Evolutionary conservation across 805 yeast genomes (phyloP).

Genomic region (Wickerhamiella musiphila): DNA sequence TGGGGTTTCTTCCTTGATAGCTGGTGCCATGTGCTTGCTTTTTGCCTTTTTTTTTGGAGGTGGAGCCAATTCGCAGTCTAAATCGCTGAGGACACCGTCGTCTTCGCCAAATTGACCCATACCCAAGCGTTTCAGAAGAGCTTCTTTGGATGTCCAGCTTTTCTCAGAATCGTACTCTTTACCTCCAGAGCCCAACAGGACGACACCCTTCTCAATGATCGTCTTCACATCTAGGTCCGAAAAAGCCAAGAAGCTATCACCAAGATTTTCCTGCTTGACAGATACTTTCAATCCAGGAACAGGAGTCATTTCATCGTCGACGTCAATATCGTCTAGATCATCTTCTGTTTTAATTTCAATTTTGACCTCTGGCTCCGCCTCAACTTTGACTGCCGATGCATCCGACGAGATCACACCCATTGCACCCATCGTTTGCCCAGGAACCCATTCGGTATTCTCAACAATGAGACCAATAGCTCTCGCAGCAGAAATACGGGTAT

Average conservation of each 20-base stretch:
- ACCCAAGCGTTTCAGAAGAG: slow-evolving; percentile 28
- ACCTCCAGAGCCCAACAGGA: slow-evolving; percentile 50
- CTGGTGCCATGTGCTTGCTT: slow-evolving; percentile 5
- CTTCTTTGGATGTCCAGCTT: slow-evolving; percentile 10
- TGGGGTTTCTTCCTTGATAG: slow-evolving; percentile 4
- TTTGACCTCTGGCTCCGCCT: slow-evolving; percentile 9
- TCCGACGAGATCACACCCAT: slow-evolving; percentile 5
- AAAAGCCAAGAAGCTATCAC: slow-evolving; percentile 18
- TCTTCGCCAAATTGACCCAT: slow-evolving; percentile 26
- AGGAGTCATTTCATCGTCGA: slow-evolving; percentile 8
- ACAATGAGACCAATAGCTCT: slow-evolving; percentile 89
- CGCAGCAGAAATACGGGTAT: slow-evolving; percentile 87
- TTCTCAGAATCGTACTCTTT: slow-evolving; percentile 23
- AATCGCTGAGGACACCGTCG: slow-evolving; percentile 18
- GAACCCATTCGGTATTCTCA: slow-evolving; percentile 72
- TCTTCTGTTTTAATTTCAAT: slow-evolving; percentile 13
- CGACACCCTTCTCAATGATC: slow-evolving; percentile 25
- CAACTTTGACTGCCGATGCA: slow-evolving; percentile 3
- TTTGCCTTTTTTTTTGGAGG: slow-evolving; percentile 11
- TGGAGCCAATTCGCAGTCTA: slow-evolving; percentile 18
- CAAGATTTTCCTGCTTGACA: slow-evolving; percentile 12
- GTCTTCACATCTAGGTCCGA: slow-evolving; percentile 21
- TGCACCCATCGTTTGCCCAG: slow-evolving; percentile 33
- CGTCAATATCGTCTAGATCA: slow-evolving; percentile 16
- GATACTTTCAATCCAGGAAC: slow-evolving; percentile 1